Evolutionary conservation across 73 alveolate species (phyloP).

Genomic region (Halteria grandinella): DNA sequence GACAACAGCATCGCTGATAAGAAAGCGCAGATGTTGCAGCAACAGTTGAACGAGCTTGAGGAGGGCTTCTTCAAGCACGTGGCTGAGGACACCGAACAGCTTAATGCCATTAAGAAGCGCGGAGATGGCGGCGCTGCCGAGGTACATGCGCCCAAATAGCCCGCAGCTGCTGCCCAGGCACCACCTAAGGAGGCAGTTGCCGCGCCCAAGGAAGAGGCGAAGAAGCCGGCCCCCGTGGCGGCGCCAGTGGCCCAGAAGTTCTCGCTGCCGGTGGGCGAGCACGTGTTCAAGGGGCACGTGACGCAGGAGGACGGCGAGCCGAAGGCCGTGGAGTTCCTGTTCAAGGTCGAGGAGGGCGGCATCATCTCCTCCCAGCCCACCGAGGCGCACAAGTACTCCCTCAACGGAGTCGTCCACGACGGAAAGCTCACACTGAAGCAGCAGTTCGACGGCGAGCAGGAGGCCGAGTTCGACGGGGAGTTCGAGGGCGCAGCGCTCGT

Average conservation of each 20-base stretch:
- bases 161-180: background rate
- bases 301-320: background rate
- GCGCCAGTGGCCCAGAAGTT: background rate
- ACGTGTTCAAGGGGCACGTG: conserved; percentile 9
- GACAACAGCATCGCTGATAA: conserved; percentile 48
- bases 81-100: conserved; percentile 20
- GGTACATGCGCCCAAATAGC: background rate
- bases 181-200: background rate
- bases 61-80: conserved; percentile 35
- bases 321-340: background rate
- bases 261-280: conserved; percentile 10
- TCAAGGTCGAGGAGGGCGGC: conserved; percentile 36
- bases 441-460: background rate
- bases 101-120: conserved; percentile 8
- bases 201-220: conserved; percentile 16
- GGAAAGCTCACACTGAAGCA: conserved; percentile 2
- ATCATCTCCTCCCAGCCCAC: background rate
- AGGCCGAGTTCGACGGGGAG: conserved; percentile 21
- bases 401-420: conserved; percentile 17
- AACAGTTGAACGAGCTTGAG: conserved; percentile 2
- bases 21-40: conserved; percentile 15
- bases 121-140: background rate
- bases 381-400: conserved; percentile 1
- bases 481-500: background rate
- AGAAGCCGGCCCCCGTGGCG: conserved; percentile 1